Conservation (phyloP, 345 rosid species). For the Salix viminalis region DNA sequence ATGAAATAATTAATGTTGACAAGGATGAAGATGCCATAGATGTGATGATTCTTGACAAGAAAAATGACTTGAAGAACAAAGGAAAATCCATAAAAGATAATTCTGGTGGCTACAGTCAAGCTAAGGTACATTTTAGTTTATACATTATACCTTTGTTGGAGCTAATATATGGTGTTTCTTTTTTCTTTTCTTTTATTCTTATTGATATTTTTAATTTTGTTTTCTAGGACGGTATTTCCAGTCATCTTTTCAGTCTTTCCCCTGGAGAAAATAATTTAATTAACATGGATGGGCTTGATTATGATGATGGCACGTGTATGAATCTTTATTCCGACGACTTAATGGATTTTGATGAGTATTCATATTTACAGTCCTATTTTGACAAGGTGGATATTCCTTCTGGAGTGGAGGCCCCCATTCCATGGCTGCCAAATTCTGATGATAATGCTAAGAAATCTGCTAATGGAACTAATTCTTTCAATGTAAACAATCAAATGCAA, state of each 20-base stretch:
- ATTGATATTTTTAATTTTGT: not conserved
- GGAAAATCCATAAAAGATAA: slow-evolving; percentile 50
- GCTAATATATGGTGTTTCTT: not conserved
- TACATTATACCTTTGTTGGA: not conserved
- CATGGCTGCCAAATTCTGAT: slow-evolving; percentile 45
- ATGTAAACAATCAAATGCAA: slow-evolving; percentile 5
- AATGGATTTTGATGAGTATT: slow-evolving; percentile 43
- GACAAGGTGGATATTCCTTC: slow-evolving; percentile 64
- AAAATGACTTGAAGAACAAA: slow-evolving; percentile 41
- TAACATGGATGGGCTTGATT: slow-evolving; percentile 27
- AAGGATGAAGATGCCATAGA: slow-evolving; percentile 45
- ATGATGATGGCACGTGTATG: slow-evolving; percentile 20
- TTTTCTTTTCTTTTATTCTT: not conserved
- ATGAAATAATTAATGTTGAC: slow-evolving; percentile 58
- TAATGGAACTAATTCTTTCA: slow-evolving; percentile 20
- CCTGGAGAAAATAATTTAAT: slow-evolving; percentile 32
- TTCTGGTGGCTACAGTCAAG: slow-evolving; percentile 22
- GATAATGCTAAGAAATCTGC: slow-evolving; percentile 17
- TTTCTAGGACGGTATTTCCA: slow-evolving; percentile 12
- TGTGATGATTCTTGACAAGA: slow-evolving; percentile 32
- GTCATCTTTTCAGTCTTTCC: slow-evolving; percentile 4
- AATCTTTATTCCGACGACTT: slow-evolving; percentile 26
- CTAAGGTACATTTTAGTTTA: slow-evolving; percentile 25
- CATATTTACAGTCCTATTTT: slow-evolving; percentile 58
- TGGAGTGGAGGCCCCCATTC: slow-evolving; percentile 73